Evolutionary conservation across 352 stramenopile genomes (phyloP), one percentile per base, ranked within the genome.

Genomic region (Pythium graminicola): DNA sequence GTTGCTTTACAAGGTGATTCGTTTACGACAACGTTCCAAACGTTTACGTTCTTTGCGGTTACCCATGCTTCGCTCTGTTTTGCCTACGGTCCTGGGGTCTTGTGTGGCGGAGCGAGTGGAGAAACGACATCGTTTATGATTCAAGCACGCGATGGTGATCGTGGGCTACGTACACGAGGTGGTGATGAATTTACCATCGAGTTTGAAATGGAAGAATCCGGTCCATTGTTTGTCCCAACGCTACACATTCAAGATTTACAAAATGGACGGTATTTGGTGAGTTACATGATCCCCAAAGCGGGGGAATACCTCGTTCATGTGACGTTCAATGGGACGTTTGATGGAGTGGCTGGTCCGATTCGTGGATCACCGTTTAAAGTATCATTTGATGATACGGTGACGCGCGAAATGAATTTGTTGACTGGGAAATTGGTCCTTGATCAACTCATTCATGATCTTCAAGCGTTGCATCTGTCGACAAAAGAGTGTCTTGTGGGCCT

Each of bases 211-310:
- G 74, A 82, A 22, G 73, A 80, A 1, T 65, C 58, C 1, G 67
- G 67, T 0, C 72, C 70, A n/a, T 57, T 90, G 1, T 84, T 72
- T 13, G 39, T 86, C 7, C 72, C 80, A 1, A 80, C 65, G 13
- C 50, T 87, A 8, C 55, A 80, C 24, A 69, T 92, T 16, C 73
- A 89, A 50, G 95, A 99, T 40, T 67, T 97, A 28, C 54, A 81
- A 9, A 89, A 98, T 50, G 95, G 95, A n/a, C 93, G 82, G 16
- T 98, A 99, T 60, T 58, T 93, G 17, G 89, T 98, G 31, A 93
- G 77, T 32, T 98, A 96, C 60, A 94, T 65, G 9, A 71, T 90
- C 32, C 79, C 83, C 9, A 76, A 69, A 24, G 62, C 81, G 5
- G 93, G 93, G 19, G 74, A 86, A 26, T 97, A 97, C 60, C 67